Evolutionary conservation across 1,284 basidiomycete species (phyloP), one percentile per base, ranked within the genome.

Genomic region (Sporisorium sorghi): DNA sequence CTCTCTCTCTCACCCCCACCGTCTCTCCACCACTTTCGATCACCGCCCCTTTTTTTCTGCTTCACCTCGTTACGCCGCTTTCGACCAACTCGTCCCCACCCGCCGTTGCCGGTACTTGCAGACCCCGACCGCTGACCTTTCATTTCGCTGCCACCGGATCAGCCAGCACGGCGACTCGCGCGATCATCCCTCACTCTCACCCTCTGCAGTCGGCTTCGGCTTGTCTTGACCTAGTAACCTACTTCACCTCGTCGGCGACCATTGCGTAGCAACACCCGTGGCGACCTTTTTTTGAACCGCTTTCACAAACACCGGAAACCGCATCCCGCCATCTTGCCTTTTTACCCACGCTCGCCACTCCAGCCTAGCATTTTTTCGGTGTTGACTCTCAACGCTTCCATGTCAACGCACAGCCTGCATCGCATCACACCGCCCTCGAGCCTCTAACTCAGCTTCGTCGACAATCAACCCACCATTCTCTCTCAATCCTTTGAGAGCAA

Each of bases 261-360:
- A 50, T 43, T 33, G 30, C 37, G 30, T 43, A 39, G 23, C 53
- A 46, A 52, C 62, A 47, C 47, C 37, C 42, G 58, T 46, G 43
- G 19, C 28, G 26, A 37, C 40, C 37, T 33, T 37, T 54, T 43
- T 14, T 15, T 21, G 35, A 14, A 40, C 42, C 43, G 21, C 24
- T 32, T 40, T 51, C 42, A 30, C 43, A 48, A 43, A 39, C 52
- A 32, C 52, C 40, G 57, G 43, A 51, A 15, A 28, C 40, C 24
- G 40, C 35, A 33, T 43, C 37, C 44, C 54, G 26, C 28, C 17
- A 30, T 10, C 19, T 30, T 19, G 37, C n/a, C 19, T 35, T n/a
- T 47, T 48, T 57, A 39, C 58, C 58, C 64, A 67, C 64, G 49
- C 40, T 59, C 37, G 42, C 19, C 52, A 54, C 26, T 14, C 11